These are phyloP conservation scores for Pseudogymnoascus sp. DNA, from an alignment of 2,329 filamentous ascomycete species.

Conservation along the genomic window DNA sequence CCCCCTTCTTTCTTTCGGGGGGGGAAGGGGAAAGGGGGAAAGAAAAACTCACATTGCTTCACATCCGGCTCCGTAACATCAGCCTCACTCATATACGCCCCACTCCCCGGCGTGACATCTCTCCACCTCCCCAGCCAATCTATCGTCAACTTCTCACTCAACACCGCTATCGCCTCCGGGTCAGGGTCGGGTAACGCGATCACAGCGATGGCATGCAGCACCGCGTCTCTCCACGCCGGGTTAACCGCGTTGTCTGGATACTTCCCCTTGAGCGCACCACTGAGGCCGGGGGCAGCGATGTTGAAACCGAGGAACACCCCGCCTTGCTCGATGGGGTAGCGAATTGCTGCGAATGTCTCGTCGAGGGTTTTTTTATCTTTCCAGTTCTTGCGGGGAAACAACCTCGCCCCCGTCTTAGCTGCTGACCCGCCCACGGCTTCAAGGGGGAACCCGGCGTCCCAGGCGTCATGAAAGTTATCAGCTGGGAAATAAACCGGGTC, in stretches of 20 bases:
- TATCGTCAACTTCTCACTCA: conserved; percentile 29
- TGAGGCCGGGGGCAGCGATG: conserved; percentile 17
- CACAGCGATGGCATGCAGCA: conserved; percentile 30
- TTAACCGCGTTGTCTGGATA: conserved; percentile 34
- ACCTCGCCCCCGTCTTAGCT: conserved; percentile 32
- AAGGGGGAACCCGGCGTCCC: conserved; percentile 35
- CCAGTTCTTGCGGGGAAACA: conserved; percentile 36
- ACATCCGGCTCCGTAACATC: conserved; percentile 38
- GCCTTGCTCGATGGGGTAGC: conserved; percentile 28
- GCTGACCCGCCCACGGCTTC: conserved; percentile 28
- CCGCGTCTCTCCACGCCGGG: conserved; percentile 20
- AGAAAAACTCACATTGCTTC: conserved; percentile 15
- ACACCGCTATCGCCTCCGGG: conserved; percentile 32
- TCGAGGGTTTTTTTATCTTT: conserved; percentile 22
- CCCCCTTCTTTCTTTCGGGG: too few species aligned
- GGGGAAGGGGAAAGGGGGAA: neutral
- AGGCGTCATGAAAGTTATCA: conserved; percentile 25
- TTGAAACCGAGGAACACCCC: conserved; percentile 29
- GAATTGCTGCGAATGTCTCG: conserved; percentile 26
- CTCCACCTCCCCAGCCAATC: conserved; percentile 17
- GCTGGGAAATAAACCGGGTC: conserved; percentile 29
- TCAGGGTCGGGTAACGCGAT: conserved; percentile 25
- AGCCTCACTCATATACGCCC: conserved; percentile 44
- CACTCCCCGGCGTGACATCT: conserved; percentile 24
- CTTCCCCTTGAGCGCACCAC: conserved; percentile 6